phyloP scores from a whole-genome alignment of 2,329 filamentous ascomycete species.

The Phyllosticta citribraziliensis region DNA sequence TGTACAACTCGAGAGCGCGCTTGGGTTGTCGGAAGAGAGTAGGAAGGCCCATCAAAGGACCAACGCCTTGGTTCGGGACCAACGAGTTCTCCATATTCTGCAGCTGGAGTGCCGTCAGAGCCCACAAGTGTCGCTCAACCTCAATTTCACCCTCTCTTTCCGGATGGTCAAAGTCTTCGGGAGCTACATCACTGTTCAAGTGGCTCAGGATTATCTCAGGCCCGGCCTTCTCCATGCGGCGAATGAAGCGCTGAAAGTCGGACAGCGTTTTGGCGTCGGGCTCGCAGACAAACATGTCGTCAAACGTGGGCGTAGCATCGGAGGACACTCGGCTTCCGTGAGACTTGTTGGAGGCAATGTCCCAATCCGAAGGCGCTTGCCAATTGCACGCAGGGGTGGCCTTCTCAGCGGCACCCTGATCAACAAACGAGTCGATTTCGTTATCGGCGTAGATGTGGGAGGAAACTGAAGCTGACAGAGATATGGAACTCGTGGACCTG shows the following conservation, averaged over 20 bases:
- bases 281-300: slow-evolving; percentile 3
- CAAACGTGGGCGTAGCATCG: not conserved
- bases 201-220: slow-evolving; percentile 44
- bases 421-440: not conserved
- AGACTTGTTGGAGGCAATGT: slow-evolving; percentile 19
- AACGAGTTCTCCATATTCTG: slow-evolving; percentile 22
- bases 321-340: not conserved
- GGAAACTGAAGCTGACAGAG: not conserved
- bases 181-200: slow-evolving; percentile 36
- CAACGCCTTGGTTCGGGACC: slow-evolving; percentile 16
- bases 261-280: slow-evolving; percentile 17
- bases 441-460: not conserved
- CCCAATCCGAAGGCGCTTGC: slow-evolving; percentile 25
- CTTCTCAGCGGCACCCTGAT: not conserved
- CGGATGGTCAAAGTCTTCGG: slow-evolving; percentile 30
- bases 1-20: slow-evolving; percentile 25
- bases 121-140: slow-evolving; percentile 50
- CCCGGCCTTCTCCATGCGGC: slow-evolving; percentile 45
- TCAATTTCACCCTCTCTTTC: slow-evolving; percentile 38
- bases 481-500: not conserved
- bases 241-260: slow-evolving; percentile 44
- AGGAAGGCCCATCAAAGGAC: slow-evolving; percentile 5
- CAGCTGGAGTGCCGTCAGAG: slow-evolving; percentile 46
- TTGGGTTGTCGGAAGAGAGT: slow-evolving; percentile 16
- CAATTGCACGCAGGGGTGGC: slow-evolving; percentile 10